Base-by-base conservation (phyloP, 768 basidiomycete genomes). In the Kwoniella sp. region DNA sequence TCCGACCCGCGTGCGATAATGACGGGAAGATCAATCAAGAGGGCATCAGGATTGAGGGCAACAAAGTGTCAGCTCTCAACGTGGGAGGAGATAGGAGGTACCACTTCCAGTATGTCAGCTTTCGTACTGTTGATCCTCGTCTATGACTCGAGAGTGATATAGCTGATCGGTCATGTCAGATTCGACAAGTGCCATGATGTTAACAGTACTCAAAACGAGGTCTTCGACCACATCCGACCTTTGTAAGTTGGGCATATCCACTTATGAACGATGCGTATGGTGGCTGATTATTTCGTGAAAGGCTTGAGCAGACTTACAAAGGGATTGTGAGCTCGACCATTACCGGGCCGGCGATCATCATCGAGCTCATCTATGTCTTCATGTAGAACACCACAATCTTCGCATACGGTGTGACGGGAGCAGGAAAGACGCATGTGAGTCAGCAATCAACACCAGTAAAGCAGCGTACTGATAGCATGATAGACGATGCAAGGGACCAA, bases 351-450 rank as follows among this genome's bases (percentile, higher is more conserved):
- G 37, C 61, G 25, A 13, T 34, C 55, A 5, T 2, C 9, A 29
- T 13, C 5, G 34, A 37, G 34, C 34, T 37, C 34, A 37, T 45
- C 5, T 17, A 11, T 45, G 11, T 9, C 15, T 11, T 3, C 41
- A 38, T 9, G 26, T 34, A 91, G 90, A 92, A 89, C 0, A 87
- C 91, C 2, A 93, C 91, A 11, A 87, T 93, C 17, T 93, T 93
- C 69, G 90, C 91, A 0, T 93, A 93, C 80, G 92, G 92, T 7
- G 91, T 93, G 13, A 93, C 91, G 11, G 92, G 90, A 1, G 91
- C 90, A 4, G 92, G 92, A 20, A 93, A 93, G 83, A 94, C 92
- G 26, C 59, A 70, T 54, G 68, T 68, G 17, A 55, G 58, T 54
- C 20, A 37, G 0, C 51, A 58, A 41, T 23, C 2, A 37, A 37